Evolutionary conservation across 257 asterid species (phyloP).

Genomic region (Plantago elongata): DNA sequence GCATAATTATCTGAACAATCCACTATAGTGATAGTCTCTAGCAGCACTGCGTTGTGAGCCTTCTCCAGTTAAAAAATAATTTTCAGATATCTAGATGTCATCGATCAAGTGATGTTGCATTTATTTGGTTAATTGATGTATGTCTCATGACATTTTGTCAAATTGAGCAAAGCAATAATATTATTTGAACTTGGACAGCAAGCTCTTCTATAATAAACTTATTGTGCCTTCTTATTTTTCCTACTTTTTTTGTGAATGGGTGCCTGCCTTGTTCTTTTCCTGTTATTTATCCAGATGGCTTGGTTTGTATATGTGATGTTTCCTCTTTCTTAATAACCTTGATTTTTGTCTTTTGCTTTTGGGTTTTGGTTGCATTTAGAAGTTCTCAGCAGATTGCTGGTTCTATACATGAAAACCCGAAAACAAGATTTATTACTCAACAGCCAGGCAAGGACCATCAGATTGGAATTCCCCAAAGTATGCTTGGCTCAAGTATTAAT

Average conservation of each 20-base stretch:
- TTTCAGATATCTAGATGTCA: too few relatives aligned
- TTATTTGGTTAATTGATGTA: too few relatives aligned
- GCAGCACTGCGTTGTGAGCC: too few relatives aligned
- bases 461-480: constrained; percentile 21
- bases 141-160: too few relatives aligned
- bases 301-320: background rate
- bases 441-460: constrained; percentile 40
- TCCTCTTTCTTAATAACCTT: constrained; percentile 5
- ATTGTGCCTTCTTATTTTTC: background rate
- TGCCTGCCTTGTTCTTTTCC: background rate
- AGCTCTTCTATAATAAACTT: background rate
- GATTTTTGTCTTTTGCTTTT: background rate
- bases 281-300: constrained; percentile 2
- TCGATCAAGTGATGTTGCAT: too few relatives aligned
- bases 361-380: constrained; percentile 25
- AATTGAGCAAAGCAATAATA: too few relatives aligned
- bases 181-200: too few relatives aligned
- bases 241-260: background rate
- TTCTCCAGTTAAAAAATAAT: too few relatives aligned
- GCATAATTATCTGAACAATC: too few relatives aligned
- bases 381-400: constrained; percentile 27
- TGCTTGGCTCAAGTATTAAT: constrained; percentile 24
- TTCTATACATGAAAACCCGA: constrained; percentile 25
- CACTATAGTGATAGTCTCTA: too few relatives aligned
- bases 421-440: constrained; percentile 28